These are phyloP conservation scores for Fusarium multiceps DNA, from an alignment of 2,329 filamentous ascomycete genomes.

Conservation along the genomic window DNA sequence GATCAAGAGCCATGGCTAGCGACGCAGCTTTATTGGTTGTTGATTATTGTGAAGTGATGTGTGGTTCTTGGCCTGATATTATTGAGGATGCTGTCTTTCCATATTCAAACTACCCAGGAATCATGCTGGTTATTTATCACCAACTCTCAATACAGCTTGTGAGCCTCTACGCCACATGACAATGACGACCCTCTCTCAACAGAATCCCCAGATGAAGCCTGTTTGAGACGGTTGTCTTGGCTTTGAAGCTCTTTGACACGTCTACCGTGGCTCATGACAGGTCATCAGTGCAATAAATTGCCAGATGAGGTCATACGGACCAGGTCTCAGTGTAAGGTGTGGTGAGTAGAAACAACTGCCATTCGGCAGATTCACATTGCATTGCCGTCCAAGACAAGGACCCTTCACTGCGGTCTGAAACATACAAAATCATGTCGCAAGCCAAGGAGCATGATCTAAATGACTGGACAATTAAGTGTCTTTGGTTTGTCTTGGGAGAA, in stretches of 20 bases:
- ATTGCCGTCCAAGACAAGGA: conserved; percentile 10
- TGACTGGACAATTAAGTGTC: conserved; percentile 23
- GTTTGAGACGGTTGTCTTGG: conserved; percentile 32
- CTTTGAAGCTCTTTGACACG: conserved; percentile 28
- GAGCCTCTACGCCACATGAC: conserved; percentile 36
- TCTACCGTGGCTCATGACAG: conserved; percentile 27
- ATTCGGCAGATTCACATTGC: conserved; percentile 22
- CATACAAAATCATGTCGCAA: conserved; percentile 36
- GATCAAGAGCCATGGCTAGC: conserved; percentile 53
- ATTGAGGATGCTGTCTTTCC: conserved; percentile 1
- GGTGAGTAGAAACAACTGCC: conserved; percentile 21
- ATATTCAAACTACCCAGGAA: conserved; percentile 4
- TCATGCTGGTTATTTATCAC: conserved; percentile 38
- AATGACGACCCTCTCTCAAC: conserved; percentile 34
- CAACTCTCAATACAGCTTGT: conserved; percentile 17
- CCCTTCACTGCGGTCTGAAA: conserved; percentile 32
- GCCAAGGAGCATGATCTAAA: conserved; percentile 9
- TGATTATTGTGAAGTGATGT: background rate
- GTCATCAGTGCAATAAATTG: conserved; percentile 24
- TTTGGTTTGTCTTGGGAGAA: background rate
- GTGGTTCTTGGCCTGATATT: background rate
- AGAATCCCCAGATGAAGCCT: conserved; percentile 31
- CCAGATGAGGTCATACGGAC: conserved; percentile 45
- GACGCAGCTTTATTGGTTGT: background rate
- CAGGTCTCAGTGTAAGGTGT: conserved; percentile 27